Conservation (phyloP, 2,329 filamentous ascomycete genomes). For the Ophioceras dolichostomum region DNA sequence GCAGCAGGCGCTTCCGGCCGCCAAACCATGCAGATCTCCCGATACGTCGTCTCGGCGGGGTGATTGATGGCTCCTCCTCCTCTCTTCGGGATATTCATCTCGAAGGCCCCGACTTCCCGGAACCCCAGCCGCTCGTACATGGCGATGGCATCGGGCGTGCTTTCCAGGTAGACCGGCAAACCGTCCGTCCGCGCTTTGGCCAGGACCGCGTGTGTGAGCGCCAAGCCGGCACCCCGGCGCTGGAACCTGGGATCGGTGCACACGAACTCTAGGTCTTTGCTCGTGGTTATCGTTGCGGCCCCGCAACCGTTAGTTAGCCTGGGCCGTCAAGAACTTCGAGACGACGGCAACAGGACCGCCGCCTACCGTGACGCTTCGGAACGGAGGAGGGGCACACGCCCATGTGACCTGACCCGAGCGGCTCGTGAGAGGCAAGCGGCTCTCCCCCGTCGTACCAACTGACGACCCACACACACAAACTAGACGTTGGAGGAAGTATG, state of each 20-base stretch:
- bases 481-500: too few relatives aligned
- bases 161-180: conserved; percentile 23
- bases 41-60: conserved; percentile 14
- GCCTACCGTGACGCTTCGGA: too few relatives aligned
- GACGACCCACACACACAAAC: too few relatives aligned
- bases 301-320: conserved; percentile 5
- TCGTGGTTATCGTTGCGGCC: neutral
- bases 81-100: conserved; percentile 19
- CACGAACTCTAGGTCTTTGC: conserved; percentile 23
- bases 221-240: conserved; percentile 21
- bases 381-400: too few relatives aligned
- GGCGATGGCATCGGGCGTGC: conserved; percentile 22
- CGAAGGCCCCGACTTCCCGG: conserved; percentile 15
- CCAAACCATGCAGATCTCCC: conserved; percentile 19
- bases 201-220: conserved; percentile 19
- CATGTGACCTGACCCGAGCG: too few relatives aligned
- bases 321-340: too few relatives aligned
- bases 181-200: conserved; percentile 17
- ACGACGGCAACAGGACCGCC: too few relatives aligned
- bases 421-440: too few relatives aligned
- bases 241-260: conserved; percentile 22
- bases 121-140: conserved; percentile 27
- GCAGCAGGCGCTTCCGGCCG: too few relatives aligned
- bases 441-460: too few relatives aligned
- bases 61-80: conserved; percentile 5